Conservation (phyloP, 345 rosid genomes). For the Eucalyptus globulus region DNA sequence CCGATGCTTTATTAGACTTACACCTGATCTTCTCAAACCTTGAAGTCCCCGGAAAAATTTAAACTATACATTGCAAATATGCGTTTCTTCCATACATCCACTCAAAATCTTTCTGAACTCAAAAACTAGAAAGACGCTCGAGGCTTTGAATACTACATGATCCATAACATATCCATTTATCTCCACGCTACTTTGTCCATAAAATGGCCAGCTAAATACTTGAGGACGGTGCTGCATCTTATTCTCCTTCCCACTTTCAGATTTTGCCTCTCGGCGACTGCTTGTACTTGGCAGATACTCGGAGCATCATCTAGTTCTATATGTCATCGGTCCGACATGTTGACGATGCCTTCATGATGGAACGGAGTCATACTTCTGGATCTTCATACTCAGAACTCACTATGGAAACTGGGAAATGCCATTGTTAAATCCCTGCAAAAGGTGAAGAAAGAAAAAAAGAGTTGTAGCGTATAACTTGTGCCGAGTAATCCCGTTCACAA, state of each 20-base stretch:
- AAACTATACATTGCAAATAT: neutral
- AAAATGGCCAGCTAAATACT: no score
- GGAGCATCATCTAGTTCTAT: neutral
- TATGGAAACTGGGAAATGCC: conserved; percentile 73
- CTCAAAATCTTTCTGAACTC: neutral
- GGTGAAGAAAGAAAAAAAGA: neutral
- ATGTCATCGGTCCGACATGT: neutral
- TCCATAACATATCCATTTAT: neutral
- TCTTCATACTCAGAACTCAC: conserved; percentile 50
- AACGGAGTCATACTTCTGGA: neutral
- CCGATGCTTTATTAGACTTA: neutral
- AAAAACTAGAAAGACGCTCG: neutral
- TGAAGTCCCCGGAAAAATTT: neutral
- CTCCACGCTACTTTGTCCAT: no score
- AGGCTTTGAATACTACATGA: neutral
- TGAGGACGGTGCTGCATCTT: neutral
- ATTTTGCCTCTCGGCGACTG: neutral
- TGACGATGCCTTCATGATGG: neutral
- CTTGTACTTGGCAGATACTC: neutral
- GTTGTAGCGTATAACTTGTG: no score
- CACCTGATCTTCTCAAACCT: neutral
- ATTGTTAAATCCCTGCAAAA: conserved; percentile 64
- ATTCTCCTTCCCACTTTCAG: neutral
- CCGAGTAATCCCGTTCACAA: neutral
- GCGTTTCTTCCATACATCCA: neutral